Evolutionary conservation across 2,329 filamentous ascomycete species (phyloP).

Genomic region (Venturia pyrina): DNA sequence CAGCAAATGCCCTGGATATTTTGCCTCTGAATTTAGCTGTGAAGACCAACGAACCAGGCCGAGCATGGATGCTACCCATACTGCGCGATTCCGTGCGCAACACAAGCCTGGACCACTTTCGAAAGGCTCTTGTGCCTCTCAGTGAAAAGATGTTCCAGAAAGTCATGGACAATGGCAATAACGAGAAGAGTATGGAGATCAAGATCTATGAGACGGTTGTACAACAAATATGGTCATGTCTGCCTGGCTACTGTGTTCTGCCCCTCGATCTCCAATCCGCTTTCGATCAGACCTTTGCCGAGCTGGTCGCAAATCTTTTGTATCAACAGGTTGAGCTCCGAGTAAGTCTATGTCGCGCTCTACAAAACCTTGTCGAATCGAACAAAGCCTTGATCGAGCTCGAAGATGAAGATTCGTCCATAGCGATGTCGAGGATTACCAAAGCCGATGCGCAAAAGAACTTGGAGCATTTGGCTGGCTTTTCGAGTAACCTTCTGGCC

Average conservation of each 20-base stretch:
- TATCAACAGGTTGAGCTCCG: conserved; percentile 87
- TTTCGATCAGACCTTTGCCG: conserved; percentile 83
- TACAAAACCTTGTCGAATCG: conserved; percentile 83
- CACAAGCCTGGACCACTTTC: conserved; percentile 78
- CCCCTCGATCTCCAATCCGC: conserved; percentile 65
- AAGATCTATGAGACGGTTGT: conserved; percentile 98
- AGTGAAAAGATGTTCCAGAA: conserved; percentile 85
- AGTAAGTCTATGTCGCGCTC: conserved; percentile 73
- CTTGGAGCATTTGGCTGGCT: conserved; percentile 65
- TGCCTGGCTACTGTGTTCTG: conserved; percentile 91
- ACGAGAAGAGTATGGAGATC: conserved; percentile 86
- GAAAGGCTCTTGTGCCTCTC: conserved; percentile 72
- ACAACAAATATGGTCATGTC: conserved; percentile 85
- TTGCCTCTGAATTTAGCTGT: conserved; percentile 71
- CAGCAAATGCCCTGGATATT: conserved; percentile 69
- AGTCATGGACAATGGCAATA: conserved; percentile 69
- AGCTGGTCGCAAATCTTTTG: conserved; percentile 80
- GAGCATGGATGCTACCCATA: conserved; percentile 90
- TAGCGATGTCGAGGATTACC: conserved; percentile 68
- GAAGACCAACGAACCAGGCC: conserved; percentile 53
- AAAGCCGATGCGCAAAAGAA: conserved; percentile 69
- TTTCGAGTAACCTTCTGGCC: conserved; percentile 81
- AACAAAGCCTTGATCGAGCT: conserved; percentile 71
- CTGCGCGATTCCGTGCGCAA: conserved; percentile 85
- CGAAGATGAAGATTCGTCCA: conserved; percentile 57